Conservation (phyloP, 2,329 filamentous ascomycete species). For the Arthrobotrys sinensis region DNA sequence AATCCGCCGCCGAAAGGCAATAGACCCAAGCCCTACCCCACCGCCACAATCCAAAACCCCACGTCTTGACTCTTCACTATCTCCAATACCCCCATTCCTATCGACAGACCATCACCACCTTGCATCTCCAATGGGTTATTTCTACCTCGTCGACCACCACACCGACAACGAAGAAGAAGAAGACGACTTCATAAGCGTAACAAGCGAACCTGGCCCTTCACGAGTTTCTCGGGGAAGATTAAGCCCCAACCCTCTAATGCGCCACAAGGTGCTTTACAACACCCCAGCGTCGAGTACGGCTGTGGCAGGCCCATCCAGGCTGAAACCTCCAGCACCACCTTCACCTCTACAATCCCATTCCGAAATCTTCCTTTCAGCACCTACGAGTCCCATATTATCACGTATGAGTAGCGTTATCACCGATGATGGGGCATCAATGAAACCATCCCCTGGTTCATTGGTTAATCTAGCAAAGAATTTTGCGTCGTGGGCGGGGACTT, state of each 20-base stretch:
- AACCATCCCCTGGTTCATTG: constrained; percentile 43
- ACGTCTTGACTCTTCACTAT: constrained; percentile 8
- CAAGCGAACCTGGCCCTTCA: constrained; percentile 50
- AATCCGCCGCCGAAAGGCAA: constrained; percentile 48
- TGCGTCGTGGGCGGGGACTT: constrained; percentile 25
- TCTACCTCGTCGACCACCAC: constrained; percentile 37
- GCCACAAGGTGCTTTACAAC: constrained; percentile 54
- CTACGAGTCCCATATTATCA: constrained; percentile 50
- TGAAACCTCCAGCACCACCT: constrained; percentile 19
- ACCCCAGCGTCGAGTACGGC: constrained; percentile 48
- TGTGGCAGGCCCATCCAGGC: constrained; percentile 17
- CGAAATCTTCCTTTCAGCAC: constrained; percentile 51
- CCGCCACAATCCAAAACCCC: constrained; percentile 33
- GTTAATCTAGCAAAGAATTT: constrained; percentile 47
- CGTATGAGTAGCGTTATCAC: constrained; percentile 45
- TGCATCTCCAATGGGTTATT: constrained; percentile 41
- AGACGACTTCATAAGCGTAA: constrained; percentile 42
- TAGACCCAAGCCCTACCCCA: constrained; percentile 35
- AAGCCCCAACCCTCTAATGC: constrained; percentile 30
- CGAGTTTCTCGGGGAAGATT: constrained; percentile 16
- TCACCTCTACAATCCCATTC: constrained; percentile 11
- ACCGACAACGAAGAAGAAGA: constrained; percentile 24
- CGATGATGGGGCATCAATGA: constrained; percentile 47
- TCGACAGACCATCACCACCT: constrained; percentile 18
- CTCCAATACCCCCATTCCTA: constrained; percentile 40